Evolutionary conservation across 768 basidiomycete genomes (phyloP).

Genomic region (Mycena belliarum): DNA sequence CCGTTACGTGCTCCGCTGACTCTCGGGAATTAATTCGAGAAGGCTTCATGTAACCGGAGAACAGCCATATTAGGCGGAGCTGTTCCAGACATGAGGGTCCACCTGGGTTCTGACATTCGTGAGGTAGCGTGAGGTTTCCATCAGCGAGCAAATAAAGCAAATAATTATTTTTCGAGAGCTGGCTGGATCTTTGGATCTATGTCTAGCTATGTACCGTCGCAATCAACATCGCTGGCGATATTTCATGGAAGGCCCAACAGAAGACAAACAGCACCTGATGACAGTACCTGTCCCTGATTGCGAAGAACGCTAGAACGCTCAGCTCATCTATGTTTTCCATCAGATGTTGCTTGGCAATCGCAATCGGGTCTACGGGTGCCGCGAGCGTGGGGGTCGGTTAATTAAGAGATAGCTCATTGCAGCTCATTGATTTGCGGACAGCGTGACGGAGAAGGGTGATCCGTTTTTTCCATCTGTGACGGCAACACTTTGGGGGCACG

Average conservation of each 20-base stretch:
- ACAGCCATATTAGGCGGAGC: not conserved
- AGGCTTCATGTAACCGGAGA: not conserved
- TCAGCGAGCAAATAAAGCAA: too few species aligned
- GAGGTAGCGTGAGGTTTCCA: too few species aligned
- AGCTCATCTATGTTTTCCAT: constrained; percentile 1
- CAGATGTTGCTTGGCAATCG: not conserved
- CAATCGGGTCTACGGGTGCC: not conserved
- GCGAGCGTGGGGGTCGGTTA: not conserved
- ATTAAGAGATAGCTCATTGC: not conserved
- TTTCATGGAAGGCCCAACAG: not conserved
- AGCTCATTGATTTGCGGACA: not conserved
- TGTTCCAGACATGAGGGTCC: not conserved
- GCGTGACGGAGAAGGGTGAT: not conserved
- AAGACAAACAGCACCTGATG: not conserved
- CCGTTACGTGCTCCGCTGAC: not conserved
- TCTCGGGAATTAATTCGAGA: constrained; percentile 12
- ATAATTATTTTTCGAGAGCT: too few species aligned
- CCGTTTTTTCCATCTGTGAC: constrained; percentile 5
- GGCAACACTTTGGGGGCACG: not conserved
- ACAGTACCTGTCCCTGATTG: constrained; percentile 19
- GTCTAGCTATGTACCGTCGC: too few species aligned
- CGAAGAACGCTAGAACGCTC: too few species aligned
- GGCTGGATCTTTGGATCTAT: too few species aligned
- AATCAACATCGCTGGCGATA: not conserved
- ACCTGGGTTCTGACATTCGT: not conserved